Evolutionary conservation across 2,329 filamentous ascomycete species (phyloP), one percentile per base, ranked within the genome.

Genomic region (Diaporthe vaccinii): DNA sequence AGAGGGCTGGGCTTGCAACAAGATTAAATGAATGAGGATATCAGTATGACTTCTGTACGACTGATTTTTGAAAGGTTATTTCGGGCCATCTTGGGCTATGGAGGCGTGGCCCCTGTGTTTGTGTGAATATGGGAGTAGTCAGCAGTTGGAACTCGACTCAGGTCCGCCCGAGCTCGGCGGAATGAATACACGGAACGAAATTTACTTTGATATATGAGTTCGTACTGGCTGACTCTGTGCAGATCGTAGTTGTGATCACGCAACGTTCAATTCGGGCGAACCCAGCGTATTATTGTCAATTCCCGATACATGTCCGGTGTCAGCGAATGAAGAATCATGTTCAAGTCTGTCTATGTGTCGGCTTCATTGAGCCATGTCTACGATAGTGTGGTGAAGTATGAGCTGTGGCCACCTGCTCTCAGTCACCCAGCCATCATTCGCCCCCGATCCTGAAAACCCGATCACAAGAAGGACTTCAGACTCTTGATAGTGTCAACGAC

Each of bases 401-500:
- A 31, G n/a, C 31, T 41, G 58, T 12, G 34, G 20, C n/a, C 4
- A 53, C 22, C 14, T n/a, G 25, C 22, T 53, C 17, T 8, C n/a
- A 41, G n/a, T 15, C 15, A 41, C 8, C 3, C 49, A 17, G 4
- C 25, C 61, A 25, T 44, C n/a, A 20, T 4, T 10, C 1, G 8
- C 10, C 2, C 10, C 34, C 12, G 14, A 4, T 44, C 15, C 3
- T 22, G 20, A 44, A 15, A 20, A 17, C 22, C 34, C 77, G 76
- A 83, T 15, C 79, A 81, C 7, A 81, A 80, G n/a, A 86, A 80
- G n/a, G 80, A 81, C 82, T 93, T 88, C 79, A 95, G 82, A 44
- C 89, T 92, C 83, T 90, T 90, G 25, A 94, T 87, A 9, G 91
- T 88, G 80, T 95, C 93, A 8, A 88, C 85, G 39, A 93, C 86